These are phyloP conservation scores for Pluteus cervinus DNA, from an alignment of 768 basidiomycete species.

Conservation along the genomic window DNA sequence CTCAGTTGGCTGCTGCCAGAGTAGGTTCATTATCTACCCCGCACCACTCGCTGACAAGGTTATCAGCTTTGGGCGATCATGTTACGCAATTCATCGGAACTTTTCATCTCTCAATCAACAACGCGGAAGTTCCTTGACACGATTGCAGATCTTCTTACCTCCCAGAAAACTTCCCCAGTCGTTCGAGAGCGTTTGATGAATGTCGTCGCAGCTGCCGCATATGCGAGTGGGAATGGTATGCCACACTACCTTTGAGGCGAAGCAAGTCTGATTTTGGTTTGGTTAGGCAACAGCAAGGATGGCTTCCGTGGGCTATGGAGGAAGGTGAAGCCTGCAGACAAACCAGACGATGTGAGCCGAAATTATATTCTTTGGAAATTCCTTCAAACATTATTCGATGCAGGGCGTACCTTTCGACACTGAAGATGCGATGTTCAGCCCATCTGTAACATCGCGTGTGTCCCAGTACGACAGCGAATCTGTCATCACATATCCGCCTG, in stretches of 20 bases:
- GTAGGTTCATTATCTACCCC: slow-evolving; percentile 31
- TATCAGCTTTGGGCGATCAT: slow-evolving; percentile 86
- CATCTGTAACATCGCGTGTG: slow-evolving; percentile 39
- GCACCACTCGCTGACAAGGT: slow-evolving; percentile 4
- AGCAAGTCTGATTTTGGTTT: too few species aligned
- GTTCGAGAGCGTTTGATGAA: slow-evolving; percentile 76
- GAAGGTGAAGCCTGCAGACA: slow-evolving; percentile 71
- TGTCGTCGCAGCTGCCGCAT: slow-evolving; percentile 79
- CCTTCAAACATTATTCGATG: neutral
- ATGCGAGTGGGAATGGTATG: slow-evolving; percentile 47
- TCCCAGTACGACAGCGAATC: slow-evolving; percentile 34
- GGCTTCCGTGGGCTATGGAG: slow-evolving; percentile 72
- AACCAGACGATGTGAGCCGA: slow-evolving; percentile 65
- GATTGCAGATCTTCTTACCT: slow-evolving; percentile 66
- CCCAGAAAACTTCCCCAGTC: slow-evolving; percentile 65
- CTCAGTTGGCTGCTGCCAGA: slow-evolving; percentile 71
- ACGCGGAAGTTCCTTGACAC: slow-evolving; percentile 76
- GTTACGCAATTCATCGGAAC: slow-evolving; percentile 72
- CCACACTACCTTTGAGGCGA: slow-evolving; percentile 9
- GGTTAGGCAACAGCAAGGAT: slow-evolving; percentile 30
- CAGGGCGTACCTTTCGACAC: slow-evolving; percentile 75
- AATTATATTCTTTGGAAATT: slow-evolving; percentile 2
- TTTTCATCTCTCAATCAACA: slow-evolving; percentile 65
- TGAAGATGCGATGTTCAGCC: slow-evolving; percentile 77
- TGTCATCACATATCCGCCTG: slow-evolving; percentile 29